A percentile compares a stretch with the other conserved stretches of the same genome.
These are phyloP conservation scores for Quercus phellos DNA, from an alignment of 331 rosid species.

Conservation along the genomic window DNA sequence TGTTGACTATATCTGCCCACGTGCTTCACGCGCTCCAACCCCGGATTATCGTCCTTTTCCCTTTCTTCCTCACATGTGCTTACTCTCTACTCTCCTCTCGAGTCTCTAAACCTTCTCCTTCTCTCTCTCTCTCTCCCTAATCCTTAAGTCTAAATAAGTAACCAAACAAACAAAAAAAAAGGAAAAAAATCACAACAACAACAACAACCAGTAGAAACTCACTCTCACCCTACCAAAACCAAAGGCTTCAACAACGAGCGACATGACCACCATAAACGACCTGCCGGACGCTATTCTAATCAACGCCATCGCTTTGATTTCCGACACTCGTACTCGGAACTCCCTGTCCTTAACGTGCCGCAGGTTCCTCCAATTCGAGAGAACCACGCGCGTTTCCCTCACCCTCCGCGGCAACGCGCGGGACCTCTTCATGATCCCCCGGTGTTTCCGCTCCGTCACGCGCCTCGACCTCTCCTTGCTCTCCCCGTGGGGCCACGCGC, in stretches of 20 bases:
- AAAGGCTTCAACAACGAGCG: no score
- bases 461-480: constrained; percentile 72
- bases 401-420: constrained; percentile 88
- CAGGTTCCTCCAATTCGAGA: constrained; percentile 46
- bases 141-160: neutral
- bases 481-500: constrained; percentile 97
- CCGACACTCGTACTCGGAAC: constrained; percentile 71
- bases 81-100: no score
- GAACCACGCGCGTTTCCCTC: constrained; percentile 72
- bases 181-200: neutral
- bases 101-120: neutral
- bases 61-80: constrained; percentile 20
- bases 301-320: constrained; percentile 40
- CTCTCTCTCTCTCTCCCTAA: neutral
- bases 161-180: no score
- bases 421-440: constrained; percentile 60
- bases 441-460: constrained; percentile 49
- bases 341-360: constrained; percentile 52
- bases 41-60: neutral
- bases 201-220: neutral
- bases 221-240: no score
- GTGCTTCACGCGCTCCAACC: no score
- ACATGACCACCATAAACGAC: constrained; percentile 31
- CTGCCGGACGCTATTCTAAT: constrained; percentile 66
- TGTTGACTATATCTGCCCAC: no score